Evolutionary conservation across 257 asterid genomes (phyloP).

Genomic region (Salvia miltiorrhiza): DNA sequence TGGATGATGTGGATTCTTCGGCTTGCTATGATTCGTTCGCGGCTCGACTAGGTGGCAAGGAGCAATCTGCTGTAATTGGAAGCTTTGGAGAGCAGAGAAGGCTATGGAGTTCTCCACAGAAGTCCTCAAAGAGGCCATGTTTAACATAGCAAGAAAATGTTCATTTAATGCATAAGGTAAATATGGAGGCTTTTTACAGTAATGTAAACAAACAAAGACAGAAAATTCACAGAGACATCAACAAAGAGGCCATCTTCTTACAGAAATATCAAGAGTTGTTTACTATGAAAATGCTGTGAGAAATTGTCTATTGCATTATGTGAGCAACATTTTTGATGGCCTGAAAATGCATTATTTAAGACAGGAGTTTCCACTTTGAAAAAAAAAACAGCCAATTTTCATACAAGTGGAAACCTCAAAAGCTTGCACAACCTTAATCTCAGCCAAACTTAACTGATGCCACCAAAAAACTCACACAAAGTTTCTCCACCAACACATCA

Average conservation of each 20-base stretch:
- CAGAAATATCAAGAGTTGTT: not conserved
- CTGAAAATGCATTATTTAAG: constrained; percentile 20
- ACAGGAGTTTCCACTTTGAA: constrained; percentile 16
- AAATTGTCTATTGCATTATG: not conserved
- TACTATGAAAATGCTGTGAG: not conserved
- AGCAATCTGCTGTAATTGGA: constrained; percentile 63
- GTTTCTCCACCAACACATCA: not conserved
- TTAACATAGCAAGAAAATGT: not conserved
- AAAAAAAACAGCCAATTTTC: not conserved
- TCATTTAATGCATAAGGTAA: not conserved
- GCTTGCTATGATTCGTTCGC: constrained; percentile 47
- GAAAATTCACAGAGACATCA: not conserved
- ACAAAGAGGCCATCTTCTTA: not conserved
- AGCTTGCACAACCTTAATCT: constrained; percentile 15
- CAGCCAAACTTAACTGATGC: constrained; percentile 13
- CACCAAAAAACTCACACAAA: constrained; percentile 14
- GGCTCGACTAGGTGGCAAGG: constrained; percentile 44
- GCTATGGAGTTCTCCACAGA: constrained; percentile 44
- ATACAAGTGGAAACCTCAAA: constrained; percentile 9
- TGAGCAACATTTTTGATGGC: not conserved
- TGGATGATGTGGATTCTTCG: constrained; percentile 44
- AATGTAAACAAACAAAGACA: not conserved
- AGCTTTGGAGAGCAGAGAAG: constrained; percentile 66
- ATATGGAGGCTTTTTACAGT: too few species aligned
- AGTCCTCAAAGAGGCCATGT: not conserved